Base-by-base conservation (phyloP, 306 rosid genomes). In the Calophaca sinica region DNA sequence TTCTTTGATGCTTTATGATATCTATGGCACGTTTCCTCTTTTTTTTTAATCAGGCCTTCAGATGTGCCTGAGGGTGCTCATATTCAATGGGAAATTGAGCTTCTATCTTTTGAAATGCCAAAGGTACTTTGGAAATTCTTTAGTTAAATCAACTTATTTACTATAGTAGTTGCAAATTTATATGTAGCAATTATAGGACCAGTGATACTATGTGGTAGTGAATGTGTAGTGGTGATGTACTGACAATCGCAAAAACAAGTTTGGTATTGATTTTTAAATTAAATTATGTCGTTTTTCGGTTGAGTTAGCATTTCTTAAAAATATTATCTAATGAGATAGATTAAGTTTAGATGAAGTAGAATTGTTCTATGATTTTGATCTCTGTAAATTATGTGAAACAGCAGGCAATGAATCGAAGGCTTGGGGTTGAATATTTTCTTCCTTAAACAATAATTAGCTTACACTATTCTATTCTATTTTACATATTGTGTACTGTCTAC, bases 41-140 rank as follows among this genome's bases (percentile, higher is more conserved):
- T 33, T 35, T 51, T 36, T 80, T 65, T n/a, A n/a, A 20, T 60
- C 84, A 96, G 99, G 87, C 98, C 92, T 5, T 87, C 83, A 73
- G 87, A 85, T 84, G 91, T 96, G 69, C 97, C 96, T 52, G 97
- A 88, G 80, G 98, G 96, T 74, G 96, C 97, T 70, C 81, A 87
- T 80, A 73, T 96, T 82, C 89, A 86, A 84, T 96, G 98, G 98
- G 98, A 96, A 85, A 96, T 96, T 62, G 98, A 96, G 69, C 98
- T 92, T 82, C 92, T 96, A 69, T 91, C 93, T 68, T 96, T 92
- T 80, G 99, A 96, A 83, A 92, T 72, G 90, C 99, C 99, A 29
- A 89, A 85, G 96, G 99, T 86, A 82, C 53, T 45, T 51, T 57
- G 59, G 46, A 4, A 57, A 57, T 46, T 41, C 64, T 76, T 73